These are phyloP conservation scores for Brettanomyces bruxellensis DNA, from an alignment of 805 yeast genomes.

Conservation along the genomic window DNA sequence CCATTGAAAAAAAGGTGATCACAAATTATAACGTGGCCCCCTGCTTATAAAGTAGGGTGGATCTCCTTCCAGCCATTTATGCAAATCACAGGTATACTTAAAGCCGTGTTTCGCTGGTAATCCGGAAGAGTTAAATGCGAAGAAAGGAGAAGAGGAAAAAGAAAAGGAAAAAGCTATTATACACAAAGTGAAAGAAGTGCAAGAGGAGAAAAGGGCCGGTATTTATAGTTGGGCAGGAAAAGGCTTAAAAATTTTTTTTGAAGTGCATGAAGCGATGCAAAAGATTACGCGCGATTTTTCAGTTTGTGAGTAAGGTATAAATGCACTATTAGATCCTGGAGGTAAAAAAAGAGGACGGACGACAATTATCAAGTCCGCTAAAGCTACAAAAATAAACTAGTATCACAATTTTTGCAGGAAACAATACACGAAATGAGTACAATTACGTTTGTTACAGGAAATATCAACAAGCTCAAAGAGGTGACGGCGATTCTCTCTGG, in stretches of 20 bases:
- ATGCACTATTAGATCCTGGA: neutral
- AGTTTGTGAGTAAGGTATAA: neutral
- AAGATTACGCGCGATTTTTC: neutral
- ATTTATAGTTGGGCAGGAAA: neutral
- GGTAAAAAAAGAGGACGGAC: neutral
- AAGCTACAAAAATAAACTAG: neutral
- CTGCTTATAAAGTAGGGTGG: conserved; percentile 1
- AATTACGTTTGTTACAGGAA: conserved; percentile 52
- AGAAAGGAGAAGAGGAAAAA: conserved; percentile 7
- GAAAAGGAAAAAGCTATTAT: conserved; percentile 1
- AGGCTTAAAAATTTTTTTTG: neutral
- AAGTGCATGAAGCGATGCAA: neutral
- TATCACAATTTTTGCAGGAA: neutral
- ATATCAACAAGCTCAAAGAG: conserved; percentile 78
- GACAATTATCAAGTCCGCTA: neutral
- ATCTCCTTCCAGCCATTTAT: conserved; percentile 35
- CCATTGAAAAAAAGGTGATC: conserved; percentile 1
- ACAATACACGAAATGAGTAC: conserved; percentile 10
- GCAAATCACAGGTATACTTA: conserved; percentile 25
- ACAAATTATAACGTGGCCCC: conserved; percentile 22
- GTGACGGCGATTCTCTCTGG: conserved; percentile 64
- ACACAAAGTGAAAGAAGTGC: neutral
- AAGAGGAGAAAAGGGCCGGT: neutral
- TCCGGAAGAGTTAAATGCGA: conserved; percentile 25
- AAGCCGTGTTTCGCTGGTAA: conserved; percentile 29